Evolutionary conservation across 164 flowering plant genomes (phyloP).

Genomic region (Dillenia turbinata): DNA sequence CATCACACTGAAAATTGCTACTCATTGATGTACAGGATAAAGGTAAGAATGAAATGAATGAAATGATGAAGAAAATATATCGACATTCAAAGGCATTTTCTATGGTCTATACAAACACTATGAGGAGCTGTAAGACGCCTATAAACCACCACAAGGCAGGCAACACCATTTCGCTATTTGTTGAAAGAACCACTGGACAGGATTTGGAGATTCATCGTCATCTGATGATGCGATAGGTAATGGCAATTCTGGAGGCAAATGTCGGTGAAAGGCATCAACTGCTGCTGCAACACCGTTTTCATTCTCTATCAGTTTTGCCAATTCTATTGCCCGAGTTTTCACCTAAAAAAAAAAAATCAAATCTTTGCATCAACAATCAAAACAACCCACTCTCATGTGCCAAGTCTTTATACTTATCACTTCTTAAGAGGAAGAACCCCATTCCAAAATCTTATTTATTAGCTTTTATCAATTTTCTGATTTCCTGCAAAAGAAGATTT

Average conservation of each 20-base stretch:
- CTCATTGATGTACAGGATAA: neutral
- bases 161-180: constrained; percentile 59
- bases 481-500: no score
- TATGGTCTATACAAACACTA: constrained; percentile 7
- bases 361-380: neutral
- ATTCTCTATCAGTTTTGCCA: constrained; percentile 61
- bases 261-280: constrained; percentile 82
- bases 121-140: neutral
- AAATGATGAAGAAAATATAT: neutral
- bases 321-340: constrained; percentile 58
- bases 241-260: constrained; percentile 70
- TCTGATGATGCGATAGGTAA: constrained; percentile 29
- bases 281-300: constrained; percentile 95
- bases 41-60: constrained; percentile 1
- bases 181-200: constrained; percentile 60
- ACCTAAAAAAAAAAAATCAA: constrained; percentile 43
- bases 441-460: no score
- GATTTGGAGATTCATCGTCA: constrained; percentile 39
- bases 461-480: no score
- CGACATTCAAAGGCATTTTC: no score
- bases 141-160: constrained; percentile 43
- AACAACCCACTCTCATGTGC: neutral
- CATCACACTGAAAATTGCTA: no score
- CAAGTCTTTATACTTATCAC: no score
- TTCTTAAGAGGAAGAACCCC: no score